phyloP scores from a whole-genome alignment of 2,329 filamentous ascomycete species.

The Phaeosphaeria sp. region DNA sequence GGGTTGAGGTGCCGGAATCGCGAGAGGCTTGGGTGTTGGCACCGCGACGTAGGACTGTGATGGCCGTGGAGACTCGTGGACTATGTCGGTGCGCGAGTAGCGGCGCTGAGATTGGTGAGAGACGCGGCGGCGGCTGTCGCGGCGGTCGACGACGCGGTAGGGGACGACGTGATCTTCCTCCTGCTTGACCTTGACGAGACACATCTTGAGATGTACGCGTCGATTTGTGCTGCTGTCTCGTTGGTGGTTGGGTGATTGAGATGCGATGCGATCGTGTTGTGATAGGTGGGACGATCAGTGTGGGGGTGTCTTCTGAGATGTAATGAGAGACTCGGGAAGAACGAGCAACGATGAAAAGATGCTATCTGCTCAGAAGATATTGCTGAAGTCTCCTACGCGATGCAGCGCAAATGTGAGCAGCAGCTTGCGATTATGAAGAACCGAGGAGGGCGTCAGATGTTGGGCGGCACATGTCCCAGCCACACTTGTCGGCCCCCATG shows the following conservation, averaged over 20 bases:
- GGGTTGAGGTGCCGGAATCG: slow-evolving; percentile 50
- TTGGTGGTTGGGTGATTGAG: slow-evolving; percentile 3
- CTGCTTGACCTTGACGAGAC: slow-evolving; percentile 55
- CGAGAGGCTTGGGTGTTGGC: slow-evolving; percentile 38
- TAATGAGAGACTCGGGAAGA: slow-evolving; percentile 14
- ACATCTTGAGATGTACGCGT: slow-evolving; percentile 45
- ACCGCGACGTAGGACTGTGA: slow-evolving; percentile 41
- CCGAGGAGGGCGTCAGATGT: slow-evolving; percentile 23
- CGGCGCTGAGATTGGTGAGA: slow-evolving; percentile 32
- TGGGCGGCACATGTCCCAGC: slow-evolving; percentile 37
- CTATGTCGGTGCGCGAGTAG: slow-evolving; percentile 41
- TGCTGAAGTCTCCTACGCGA: slow-evolving; percentile 3
- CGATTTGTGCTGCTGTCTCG: background rate
- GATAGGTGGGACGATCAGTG: slow-evolving; percentile 42
- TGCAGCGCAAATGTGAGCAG: slow-evolving; percentile 6
- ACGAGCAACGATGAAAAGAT: slow-evolving; percentile 2
- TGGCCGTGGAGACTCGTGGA: slow-evolving; percentile 38
- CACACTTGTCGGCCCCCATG: slow-evolving; percentile 37
- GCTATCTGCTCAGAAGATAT: background rate
- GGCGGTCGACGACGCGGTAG: slow-evolving; percentile 43
- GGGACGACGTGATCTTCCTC: slow-evolving; percentile 54
- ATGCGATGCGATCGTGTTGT: slow-evolving; percentile 36
- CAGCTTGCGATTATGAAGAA: slow-evolving; percentile 20
- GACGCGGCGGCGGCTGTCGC: slow-evolving; percentile 37
- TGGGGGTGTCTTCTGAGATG: slow-evolving; percentile 26